These are phyloP conservation scores for Eucalyptus shirleyi DNA, from an alignment of 345 rosid genomes.

Conservation along the genomic window DNA sequence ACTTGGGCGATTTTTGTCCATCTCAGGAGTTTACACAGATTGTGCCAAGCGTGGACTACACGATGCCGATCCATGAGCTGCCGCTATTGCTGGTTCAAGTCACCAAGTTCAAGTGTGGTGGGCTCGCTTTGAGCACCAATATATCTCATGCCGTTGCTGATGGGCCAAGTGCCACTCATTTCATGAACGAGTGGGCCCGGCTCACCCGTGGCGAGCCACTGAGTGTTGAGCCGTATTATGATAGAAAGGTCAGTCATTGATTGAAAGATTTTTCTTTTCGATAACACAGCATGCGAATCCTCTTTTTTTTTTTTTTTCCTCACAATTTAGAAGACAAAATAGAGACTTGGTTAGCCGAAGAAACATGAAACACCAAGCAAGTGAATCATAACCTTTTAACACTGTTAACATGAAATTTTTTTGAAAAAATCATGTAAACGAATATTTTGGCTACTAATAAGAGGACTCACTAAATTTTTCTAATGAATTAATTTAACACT, in stretches of 20 bases:
- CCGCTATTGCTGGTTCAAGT: conserved; percentile 36
- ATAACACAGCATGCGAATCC: no score
- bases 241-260: conserved; percentile 6
- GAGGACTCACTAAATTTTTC: not conserved
- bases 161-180: conserved; percentile 46
- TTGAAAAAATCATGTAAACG: not conserved
- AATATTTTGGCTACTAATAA: not conserved
- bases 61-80: conserved; percentile 18
- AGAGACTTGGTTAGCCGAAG: no score
- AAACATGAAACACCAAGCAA: no score
- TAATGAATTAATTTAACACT: not conserved
- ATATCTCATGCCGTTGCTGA: conserved; percentile 44
- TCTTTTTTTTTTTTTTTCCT: no score
- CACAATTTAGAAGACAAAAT: no score
- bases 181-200: conserved; percentile 42
- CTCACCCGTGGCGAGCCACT: conserved; percentile 21
- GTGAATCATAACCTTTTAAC: no score
- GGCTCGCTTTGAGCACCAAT: conserved; percentile 19
- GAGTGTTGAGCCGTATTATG: conserved; percentile 11
- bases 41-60: conserved; percentile 29
- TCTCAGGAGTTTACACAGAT: conserved; percentile 9
- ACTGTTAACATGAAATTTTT: no score
- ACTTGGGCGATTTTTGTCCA: conserved; percentile 23
- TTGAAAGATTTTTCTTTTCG: not conserved
- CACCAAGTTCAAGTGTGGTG: conserved; percentile 49